These are phyloP conservation scores for Eutrema heterophyllum DNA, from an alignment of 345 rosid genomes.

Conservation along the genomic window DNA sequence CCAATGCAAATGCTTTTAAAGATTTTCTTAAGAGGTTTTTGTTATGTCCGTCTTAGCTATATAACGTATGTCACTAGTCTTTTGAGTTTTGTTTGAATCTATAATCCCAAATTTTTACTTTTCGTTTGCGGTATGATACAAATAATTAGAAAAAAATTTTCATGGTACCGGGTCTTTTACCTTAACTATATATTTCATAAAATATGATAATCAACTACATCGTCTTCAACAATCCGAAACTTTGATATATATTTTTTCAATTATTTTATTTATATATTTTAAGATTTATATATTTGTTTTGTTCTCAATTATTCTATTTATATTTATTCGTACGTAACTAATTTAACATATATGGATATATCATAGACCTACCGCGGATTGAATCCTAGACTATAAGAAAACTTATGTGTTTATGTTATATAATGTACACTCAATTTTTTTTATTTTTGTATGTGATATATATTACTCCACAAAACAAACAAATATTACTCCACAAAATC, in stretches of 20 bases:
- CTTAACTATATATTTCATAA: not conserved
- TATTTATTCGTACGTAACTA: not conserved
- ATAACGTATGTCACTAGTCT: not conserved
- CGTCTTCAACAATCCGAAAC: not conserved
- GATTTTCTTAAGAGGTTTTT: not conserved
- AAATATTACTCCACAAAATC: not conserved
- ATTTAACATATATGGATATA: not conserved
- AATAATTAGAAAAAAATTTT: not conserved
- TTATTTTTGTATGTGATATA: no score
- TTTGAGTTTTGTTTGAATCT: not conserved
- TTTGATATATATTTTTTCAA: not conserved
- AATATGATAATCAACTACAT: not conserved
- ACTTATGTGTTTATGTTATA: no score
- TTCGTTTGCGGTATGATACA: not conserved
- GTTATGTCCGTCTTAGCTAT: not conserved
- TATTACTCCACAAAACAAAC: no score
- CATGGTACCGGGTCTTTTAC: not conserved
- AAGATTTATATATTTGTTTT: no score
- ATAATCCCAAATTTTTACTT: not conserved
- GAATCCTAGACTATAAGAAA: no score
- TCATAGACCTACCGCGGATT: not conserved
- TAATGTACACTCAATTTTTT: no score
- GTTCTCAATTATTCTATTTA: no score
- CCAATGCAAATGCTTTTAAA: no score
- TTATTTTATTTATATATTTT: not conserved